Evolutionary conservation across 352 stramenopile genomes (phyloP).

Genomic region (Phytophthora palmivora): DNA sequence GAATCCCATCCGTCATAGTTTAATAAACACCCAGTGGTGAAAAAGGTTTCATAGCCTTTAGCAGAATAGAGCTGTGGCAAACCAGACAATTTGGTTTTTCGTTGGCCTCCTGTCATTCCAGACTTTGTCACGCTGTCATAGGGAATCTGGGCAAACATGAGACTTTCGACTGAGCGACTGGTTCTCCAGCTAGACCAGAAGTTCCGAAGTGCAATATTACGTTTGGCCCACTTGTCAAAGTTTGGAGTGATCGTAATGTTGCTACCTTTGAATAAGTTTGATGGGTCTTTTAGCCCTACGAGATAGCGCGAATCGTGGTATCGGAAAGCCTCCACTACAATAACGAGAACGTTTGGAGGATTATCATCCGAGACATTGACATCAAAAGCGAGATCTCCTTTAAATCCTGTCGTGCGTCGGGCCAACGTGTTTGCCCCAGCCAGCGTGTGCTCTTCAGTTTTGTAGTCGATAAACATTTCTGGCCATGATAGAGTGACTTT

Average conservation of each 20-base stretch:
- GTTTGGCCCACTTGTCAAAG: slow-evolving; percentile 56
- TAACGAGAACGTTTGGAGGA: slow-evolving; percentile 51
- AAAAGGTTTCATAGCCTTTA: slow-evolving; percentile 57
- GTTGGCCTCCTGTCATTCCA: slow-evolving; percentile 33
- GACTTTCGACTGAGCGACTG: slow-evolving; percentile 55
- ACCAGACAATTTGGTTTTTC: slow-evolving; percentile 31
- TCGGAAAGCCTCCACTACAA: slow-evolving; percentile 49
- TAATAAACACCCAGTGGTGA: slow-evolving; percentile 46
- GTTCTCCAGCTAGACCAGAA: slow-evolving; percentile 64
- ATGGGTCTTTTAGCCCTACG: too few species aligned
- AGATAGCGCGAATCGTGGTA: too few species aligned
- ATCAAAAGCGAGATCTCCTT: slow-evolving; percentile 48
- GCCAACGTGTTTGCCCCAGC: slow-evolving; percentile 48
- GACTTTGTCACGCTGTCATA: slow-evolving; percentile 41
- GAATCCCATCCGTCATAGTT: slow-evolving; percentile 55
- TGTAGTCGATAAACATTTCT: slow-evolving; percentile 35
- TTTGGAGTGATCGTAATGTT: slow-evolving; percentile 45
- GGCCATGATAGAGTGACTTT: too few species aligned
- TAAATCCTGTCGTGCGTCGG: slow-evolving; percentile 43
- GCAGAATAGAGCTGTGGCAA: too few species aligned
- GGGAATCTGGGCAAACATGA: slow-evolving; percentile 54
- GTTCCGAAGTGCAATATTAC: slow-evolving; percentile 54
- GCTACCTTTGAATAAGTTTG: too few species aligned
- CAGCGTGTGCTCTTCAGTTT: slow-evolving; percentile 48
- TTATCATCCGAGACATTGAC: slow-evolving; percentile 40